A percentile compares a stretch with the other conserved stretches of the same genome.
Conservation (phyloP, 1,284 basidiomycete species). For the Flammula alnicola region DNA sequence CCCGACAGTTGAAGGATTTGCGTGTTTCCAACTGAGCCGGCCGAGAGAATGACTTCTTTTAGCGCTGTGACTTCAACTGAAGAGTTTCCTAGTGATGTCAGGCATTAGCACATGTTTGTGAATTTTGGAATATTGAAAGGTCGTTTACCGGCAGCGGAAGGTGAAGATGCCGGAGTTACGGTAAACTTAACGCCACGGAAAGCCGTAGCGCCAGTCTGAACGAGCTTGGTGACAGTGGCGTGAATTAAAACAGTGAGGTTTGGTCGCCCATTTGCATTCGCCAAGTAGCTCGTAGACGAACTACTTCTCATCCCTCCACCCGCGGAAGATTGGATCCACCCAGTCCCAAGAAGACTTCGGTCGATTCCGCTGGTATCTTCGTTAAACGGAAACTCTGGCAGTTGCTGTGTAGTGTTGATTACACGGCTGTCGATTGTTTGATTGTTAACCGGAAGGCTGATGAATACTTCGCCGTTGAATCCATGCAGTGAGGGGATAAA, state of each 20-base stretch:
- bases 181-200: no score
- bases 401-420: constrained; percentile 35
- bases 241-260: constrained; percentile 50
- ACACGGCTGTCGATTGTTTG: constrained; percentile 37
- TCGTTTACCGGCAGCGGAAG: no score
- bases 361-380: constrained; percentile 43
- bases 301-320: constrained; percentile 37
- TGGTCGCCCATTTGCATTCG: constrained; percentile 33
- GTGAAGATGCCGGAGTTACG: no score
- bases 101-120: no score
- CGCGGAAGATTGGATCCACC: constrained; percentile 40
- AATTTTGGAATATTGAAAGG: no score
- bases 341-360: constrained; percentile 43
- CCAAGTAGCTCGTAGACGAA: constrained; percentile 44
- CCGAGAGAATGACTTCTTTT: constrained; percentile 13
- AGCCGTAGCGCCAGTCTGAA: constrained; percentile 22
- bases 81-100: background rate
- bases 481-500: constrained; percentile 37
- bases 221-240: constrained; percentile 42
- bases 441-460: constrained; percentile 39
- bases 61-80: constrained; percentile 7
- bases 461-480: constrained; percentile 32
- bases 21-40: constrained; percentile 7
- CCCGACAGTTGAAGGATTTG: constrained; percentile 14
- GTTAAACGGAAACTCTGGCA: constrained; percentile 42